Percentiles rank a stretch among this genome's conserved stretches.
Evolutionary conservation across 768 basidiomycete species (phyloP).

Genomic region (Tricholomella constricta): DNA sequence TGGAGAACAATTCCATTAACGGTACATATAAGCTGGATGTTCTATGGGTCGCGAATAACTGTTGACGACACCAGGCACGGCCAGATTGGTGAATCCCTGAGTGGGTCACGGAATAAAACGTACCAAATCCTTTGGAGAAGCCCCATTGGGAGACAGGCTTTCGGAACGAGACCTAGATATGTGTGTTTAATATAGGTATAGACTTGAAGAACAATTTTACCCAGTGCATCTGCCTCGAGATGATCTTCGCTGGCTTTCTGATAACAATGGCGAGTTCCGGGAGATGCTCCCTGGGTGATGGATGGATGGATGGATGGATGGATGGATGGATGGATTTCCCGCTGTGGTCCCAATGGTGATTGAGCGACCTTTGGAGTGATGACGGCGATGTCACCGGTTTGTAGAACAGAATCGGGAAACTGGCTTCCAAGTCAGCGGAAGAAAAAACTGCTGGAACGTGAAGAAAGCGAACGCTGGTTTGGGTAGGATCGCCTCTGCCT

Average conservation of each 20-base stretch:
- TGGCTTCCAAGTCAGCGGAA: constrained; percentile 22
- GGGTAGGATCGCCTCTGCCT: constrained; percentile 62
- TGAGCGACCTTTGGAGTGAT: constrained; percentile 68
- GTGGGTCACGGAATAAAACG: constrained; percentile 14
- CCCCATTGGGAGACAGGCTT: constrained; percentile 84
- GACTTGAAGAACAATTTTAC: constrained; percentile 5
- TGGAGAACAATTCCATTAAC: constrained; percentile 73
- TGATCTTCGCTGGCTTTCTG: constrained; percentile 78
- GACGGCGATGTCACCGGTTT: constrained; percentile 68
- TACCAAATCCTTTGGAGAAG: constrained; percentile 87
- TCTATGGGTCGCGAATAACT: constrained; percentile 66
- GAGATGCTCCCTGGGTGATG: constrained; percentile 61
- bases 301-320: too few species aligned
- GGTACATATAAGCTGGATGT: constrained; percentile 58
- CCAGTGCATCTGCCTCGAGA: constrained; percentile 76
- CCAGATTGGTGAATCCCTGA: constrained; percentile 44
- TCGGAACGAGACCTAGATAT: constrained; percentile 71
- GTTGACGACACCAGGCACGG: constrained; percentile 78
- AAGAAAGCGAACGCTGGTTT: constrained; percentile 67
- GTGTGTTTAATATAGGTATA: neutral
- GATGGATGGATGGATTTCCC: too few species aligned
- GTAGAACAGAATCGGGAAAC: constrained; percentile 77
- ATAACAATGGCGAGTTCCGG: constrained; percentile 83
- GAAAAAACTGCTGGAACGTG: neutral
- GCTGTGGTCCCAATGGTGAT: too few species aligned